Base-by-base conservation (phyloP, 2,329 filamentous ascomycete genomes). In the Calonectria multiphialidica region DNA sequence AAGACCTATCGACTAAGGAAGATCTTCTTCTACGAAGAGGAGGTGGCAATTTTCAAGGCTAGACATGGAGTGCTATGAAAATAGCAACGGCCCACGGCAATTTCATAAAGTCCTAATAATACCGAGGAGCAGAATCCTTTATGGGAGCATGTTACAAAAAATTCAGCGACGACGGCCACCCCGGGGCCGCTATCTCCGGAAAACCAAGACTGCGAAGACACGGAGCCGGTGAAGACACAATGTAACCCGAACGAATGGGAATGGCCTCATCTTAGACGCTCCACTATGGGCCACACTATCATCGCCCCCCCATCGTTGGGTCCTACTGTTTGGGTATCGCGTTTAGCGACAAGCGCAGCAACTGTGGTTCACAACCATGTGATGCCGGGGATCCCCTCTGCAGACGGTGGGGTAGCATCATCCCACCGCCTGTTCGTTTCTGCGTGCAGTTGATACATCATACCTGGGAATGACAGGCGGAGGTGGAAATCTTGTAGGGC, bases 11-110 rank as follows among this genome's bases (percentile, higher is more conserved):
- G 62, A 40, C 62, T 74, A 18, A 66, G 59, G 25, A 68, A 64
- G 37, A 70, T 74, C 15, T 57, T 63, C 37, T 74, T 66, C 47
- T 66, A 59, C 28, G 72, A 74, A 25, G 72, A 74, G 28, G 62
- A 66, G 44, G 70, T 74, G 45, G 70, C 45, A 33, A 74, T 74
- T 12, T 74, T 72, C 66, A 67, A 65, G 42, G 72, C 72, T n/a
- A 55, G 66, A 18, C 69, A 72, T 28, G 69, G 72, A 13, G 57
- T 33, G 8, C 62, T 74, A 45, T 74, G 70, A 74, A 33, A 59
- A 59, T 59, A 59, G 53, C n/a, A 59, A 59, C 35, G 53, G 35
- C 53, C 53, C 53, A 59, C 53, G 53, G 53, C 21, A 59, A 59
- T 59, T 59, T 59, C 53, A 59, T 37, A 59, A 59, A 40, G 33